Evolutionary conservation across 2,329 filamentous ascomycete genomes (phyloP).

Genomic region (Fusarium miscanthi): DNA sequence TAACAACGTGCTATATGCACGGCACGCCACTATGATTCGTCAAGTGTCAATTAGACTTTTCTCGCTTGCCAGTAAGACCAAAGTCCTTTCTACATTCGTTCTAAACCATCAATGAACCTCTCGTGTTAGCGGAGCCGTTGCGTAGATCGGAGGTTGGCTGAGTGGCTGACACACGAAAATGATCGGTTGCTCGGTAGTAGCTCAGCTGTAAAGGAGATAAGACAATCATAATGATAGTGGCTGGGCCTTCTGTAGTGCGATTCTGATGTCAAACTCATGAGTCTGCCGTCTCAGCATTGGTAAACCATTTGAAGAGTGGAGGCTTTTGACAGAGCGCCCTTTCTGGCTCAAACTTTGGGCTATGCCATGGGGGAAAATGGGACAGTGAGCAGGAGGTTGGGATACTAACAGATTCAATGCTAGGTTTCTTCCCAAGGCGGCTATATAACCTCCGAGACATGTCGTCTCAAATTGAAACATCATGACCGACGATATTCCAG

Average conservation of each 20-base stretch:
- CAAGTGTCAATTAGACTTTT: not conserved
- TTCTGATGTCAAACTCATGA: not conserved
- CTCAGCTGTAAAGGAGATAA: too few relatives aligned
- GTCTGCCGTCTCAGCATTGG: not conserved
- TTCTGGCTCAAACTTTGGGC: not conserved
- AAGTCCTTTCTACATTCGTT: not conserved
- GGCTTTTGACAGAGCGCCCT: not conserved
- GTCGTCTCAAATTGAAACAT: not conserved
- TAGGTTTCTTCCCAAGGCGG: not conserved
- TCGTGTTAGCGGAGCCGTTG: not conserved
- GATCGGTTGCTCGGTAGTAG: not conserved
- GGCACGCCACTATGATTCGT: not conserved
- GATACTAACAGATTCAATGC: too few relatives aligned
- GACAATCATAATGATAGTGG: not conserved
- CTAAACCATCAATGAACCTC: not conserved
- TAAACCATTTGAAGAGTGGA: not conserved
- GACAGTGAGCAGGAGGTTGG: not conserved
- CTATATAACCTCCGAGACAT: not conserved
- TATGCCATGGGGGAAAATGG: not conserved
- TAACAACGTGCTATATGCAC: not conserved
- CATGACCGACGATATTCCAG: not conserved
- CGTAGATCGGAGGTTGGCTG: not conserved
- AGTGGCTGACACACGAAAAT: not conserved
- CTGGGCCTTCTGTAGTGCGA: not conserved
- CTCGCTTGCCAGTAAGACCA: not conserved